A percentile compares a stretch with the other conserved stretches of the same genome.
Conservation (phyloP, 345 rosid genomes). For the Hibiscus syriacus region DNA sequence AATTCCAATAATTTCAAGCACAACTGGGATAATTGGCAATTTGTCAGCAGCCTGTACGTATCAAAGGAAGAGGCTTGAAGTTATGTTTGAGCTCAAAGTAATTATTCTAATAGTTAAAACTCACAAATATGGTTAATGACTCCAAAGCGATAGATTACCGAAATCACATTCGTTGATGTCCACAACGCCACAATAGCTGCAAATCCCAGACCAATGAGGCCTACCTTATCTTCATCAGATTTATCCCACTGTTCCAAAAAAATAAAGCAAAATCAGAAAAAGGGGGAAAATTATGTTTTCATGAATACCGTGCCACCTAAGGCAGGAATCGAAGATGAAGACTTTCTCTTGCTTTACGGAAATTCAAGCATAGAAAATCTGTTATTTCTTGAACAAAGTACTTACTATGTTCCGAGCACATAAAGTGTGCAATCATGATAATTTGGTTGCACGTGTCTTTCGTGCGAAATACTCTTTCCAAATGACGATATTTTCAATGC, state of each 20-base stretch:
- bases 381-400: neutral
- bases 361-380: neutral
- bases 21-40: constrained; percentile 60
- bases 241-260: constrained; percentile 20
- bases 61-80: neutral
- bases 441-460: too few species aligned
- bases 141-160: constrained; percentile 36
- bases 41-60: constrained; percentile 60
- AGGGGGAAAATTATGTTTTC: too few species aligned
- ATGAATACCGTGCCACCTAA: neutral
- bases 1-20: constrained; percentile 69
- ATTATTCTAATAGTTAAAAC: neutral
- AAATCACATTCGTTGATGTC: constrained; percentile 60
- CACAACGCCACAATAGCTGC: constrained; percentile 62
- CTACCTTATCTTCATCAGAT: constrained; percentile 71
- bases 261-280: neutral
- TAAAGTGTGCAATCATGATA: neutral
- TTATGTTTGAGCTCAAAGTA: neutral
- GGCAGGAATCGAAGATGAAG: neutral
- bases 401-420: neutral
- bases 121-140: neutral
- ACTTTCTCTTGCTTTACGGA: neutral
- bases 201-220: constrained; percentile 69
- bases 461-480: too few species aligned
- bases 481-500: too few species aligned